These are phyloP conservation scores for Papilionanthe hybrid DNA, from an alignment of 116 monocot species.

Conservation along the genomic window DNA sequence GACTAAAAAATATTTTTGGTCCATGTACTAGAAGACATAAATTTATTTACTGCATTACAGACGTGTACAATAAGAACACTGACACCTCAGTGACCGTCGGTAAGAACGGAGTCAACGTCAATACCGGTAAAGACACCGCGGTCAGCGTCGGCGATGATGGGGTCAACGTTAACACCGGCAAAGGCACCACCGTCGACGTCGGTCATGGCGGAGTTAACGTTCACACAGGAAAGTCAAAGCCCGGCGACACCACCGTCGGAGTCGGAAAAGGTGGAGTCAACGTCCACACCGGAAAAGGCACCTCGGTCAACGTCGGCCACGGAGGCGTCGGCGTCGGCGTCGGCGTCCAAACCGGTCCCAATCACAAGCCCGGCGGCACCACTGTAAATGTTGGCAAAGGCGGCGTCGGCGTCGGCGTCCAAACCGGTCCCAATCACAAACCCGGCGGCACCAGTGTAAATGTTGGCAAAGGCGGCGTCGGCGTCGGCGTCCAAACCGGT, in stretches of 20 bases:
- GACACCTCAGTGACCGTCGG: constrained; percentile 21
- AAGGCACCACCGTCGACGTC: constrained; percentile 22
- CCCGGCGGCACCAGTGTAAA: too few species aligned
- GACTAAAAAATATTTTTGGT: too few species aligned
- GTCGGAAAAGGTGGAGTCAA: constrained; percentile 26
- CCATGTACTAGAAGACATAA: too few species aligned
- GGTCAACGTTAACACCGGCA: constrained; percentile 5
- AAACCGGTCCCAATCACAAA: too few species aligned
- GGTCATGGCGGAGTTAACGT: constrained; percentile 8
- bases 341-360: too few species aligned
- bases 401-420: too few species aligned
- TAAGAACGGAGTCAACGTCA: constrained; percentile 4
- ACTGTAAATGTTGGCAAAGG: too few species aligned
- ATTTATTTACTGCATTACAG: not conserved
- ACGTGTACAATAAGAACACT: not conserved
- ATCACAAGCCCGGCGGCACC: too few species aligned
- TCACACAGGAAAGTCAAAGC: not conserved
- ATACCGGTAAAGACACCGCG: constrained; percentile 6
- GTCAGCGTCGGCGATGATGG: constrained; percentile 19
- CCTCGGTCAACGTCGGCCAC: constrained; percentile 17
- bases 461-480: too few species aligned
- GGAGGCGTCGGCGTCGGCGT: constrained; percentile 37
- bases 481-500: constrained; percentile 29
- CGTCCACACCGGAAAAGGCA: constrained; percentile 13
- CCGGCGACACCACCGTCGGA: constrained; percentile 12